phyloP scores from a whole-genome alignment of 78 protist species.

The Polysphondylium violaceum region DNA sequence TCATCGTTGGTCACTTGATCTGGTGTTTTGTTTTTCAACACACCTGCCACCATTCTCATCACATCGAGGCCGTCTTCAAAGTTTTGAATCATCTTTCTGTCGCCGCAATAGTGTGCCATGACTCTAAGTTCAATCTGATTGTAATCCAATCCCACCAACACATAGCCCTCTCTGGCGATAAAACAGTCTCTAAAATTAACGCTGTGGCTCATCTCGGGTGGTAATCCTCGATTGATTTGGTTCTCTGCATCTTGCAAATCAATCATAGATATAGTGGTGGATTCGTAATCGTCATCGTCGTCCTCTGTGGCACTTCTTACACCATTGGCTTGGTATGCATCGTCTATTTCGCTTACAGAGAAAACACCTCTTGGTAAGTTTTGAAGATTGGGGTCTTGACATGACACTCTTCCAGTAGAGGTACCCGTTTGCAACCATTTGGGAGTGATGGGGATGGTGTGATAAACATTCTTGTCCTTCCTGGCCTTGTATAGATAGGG shows the following conservation, averaged over 20 bases:
- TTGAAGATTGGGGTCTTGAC: slow-evolving; percentile 50
- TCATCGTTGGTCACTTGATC: not conserved
- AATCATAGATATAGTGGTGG: not conserved
- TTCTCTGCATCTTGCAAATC: slow-evolving; percentile 15
- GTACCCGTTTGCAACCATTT: slow-evolving; percentile 72
- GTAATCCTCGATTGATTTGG: not conserved
- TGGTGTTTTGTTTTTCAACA: not conserved
- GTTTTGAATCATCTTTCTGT: slow-evolving; percentile 8
- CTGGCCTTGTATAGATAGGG: not conserved
- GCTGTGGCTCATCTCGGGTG: not conserved
- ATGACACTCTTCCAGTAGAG: slow-evolving; percentile 63
- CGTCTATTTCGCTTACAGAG: not conserved
- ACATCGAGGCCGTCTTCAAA: slow-evolving; percentile 60
- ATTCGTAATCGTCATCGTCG: not conserved
- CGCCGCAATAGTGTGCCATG: slow-evolving; percentile 67
- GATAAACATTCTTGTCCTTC: too few species aligned
- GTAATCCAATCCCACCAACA: slow-evolving; percentile 43
- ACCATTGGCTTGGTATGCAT: not conserved
- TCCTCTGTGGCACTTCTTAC: not conserved
- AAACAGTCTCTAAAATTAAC: slow-evolving; percentile 52
- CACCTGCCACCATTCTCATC: slow-evolving; percentile 36
- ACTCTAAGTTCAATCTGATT: slow-evolving; percentile 78
- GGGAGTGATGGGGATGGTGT: not conserved
- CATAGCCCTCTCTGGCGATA: slow-evolving; percentile 13
- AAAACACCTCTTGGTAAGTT: slow-evolving; percentile 9